Evolutionary conservation across 352 stramenopile genomes (phyloP).

Genomic region (Pythium coloratum): DNA sequence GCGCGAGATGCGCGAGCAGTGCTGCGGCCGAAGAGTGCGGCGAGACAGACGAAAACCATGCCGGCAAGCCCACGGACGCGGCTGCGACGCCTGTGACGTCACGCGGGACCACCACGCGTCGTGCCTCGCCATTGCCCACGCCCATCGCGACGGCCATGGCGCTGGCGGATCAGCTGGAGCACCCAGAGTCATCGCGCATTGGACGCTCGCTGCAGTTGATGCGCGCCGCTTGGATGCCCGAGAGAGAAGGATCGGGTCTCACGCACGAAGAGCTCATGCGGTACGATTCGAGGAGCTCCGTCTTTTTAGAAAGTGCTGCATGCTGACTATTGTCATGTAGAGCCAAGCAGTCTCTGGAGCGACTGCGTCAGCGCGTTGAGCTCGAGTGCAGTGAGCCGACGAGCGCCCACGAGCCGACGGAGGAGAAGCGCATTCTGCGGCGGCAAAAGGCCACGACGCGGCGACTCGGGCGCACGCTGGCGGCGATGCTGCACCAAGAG

Average conservation of each 20-base stretch:
- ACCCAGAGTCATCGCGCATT: conserved; percentile 17
- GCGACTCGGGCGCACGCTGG: conserved; percentile 25
- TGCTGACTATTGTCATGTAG: conserved; percentile 5
- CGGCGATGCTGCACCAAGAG: conserved; percentile 12
- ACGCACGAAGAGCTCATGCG: conserved; percentile 19
- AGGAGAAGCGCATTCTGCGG: background rate
- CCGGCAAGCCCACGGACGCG: background rate
- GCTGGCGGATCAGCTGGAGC: conserved; percentile 26
- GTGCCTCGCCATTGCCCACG: conserved; percentile 13
- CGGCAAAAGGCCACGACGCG: conserved; percentile 18
- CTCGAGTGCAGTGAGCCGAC: conserved; percentile 8
- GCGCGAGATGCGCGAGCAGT: background rate
- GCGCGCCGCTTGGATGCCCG: conserved; percentile 22
- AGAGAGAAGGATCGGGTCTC: conserved; percentile 19
- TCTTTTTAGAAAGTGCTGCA: background rate
- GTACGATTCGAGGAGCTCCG: conserved; percentile 11
- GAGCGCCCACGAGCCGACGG: background rate
- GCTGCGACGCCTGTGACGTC: background rate
- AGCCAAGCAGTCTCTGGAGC: conserved; percentile 20
- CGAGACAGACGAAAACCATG: conserved; percentile 4
- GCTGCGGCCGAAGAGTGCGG: background rate
- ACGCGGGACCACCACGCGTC: background rate
- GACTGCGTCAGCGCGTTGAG: conserved; percentile 18
- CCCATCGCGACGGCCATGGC: conserved; percentile 32
- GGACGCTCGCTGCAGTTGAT: conserved; percentile 13